Conservation (phyloP, 345 rosid genomes). For the Ceriops tagal region DNA sequence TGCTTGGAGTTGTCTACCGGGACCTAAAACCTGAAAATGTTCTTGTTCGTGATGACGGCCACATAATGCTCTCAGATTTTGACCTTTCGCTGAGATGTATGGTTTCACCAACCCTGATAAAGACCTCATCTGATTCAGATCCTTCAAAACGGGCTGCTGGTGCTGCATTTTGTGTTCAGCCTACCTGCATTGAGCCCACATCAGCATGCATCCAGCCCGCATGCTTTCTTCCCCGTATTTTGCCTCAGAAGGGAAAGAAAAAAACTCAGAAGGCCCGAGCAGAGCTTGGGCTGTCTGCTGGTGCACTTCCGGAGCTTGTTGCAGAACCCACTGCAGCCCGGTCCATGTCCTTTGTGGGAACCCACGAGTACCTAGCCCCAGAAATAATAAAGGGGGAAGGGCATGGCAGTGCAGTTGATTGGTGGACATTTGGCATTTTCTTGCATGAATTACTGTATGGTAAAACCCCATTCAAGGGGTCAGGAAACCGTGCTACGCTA, state of each 20-base stretch:
- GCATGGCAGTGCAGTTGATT: conserved; percentile 96
- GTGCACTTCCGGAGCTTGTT: conserved; percentile 76
- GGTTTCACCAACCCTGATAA: conserved; percentile 87
- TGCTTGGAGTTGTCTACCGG: conserved; percentile 98
- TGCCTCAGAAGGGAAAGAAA: conserved; percentile 78
- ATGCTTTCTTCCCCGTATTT: conserved; percentile 78
- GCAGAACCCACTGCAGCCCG: conserved; percentile 97
- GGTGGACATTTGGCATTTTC: conserved; percentile 99
- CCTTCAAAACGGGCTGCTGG: conserved; percentile 64
- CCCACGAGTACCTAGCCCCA: conserved; percentile 97
- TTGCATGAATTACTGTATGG: conserved; percentile 83
- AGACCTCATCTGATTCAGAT: conserved; percentile 52
- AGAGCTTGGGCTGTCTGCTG: conserved; percentile 45
- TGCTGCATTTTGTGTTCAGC: conserved; percentile 80
- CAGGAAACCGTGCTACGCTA: conserved; percentile 87
- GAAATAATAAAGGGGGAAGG: conserved; percentile 97
- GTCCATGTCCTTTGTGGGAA: conserved; percentile 98
- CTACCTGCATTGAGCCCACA: conserved; percentile 84
- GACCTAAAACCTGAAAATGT: conserved; percentile 98
- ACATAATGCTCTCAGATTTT: conserved; percentile 97
- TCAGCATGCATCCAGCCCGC: conserved; percentile 82
- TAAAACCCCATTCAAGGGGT: conserved; percentile 91
- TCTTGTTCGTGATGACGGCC: conserved; percentile 97
- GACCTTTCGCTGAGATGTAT: conserved; percentile 90
- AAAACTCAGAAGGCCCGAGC: conserved; percentile 50